These are phyloP conservation scores for Trichoderma virens DNA, from an alignment of 495 filamentous ascomycete species.

Conservation along the genomic window DNA sequence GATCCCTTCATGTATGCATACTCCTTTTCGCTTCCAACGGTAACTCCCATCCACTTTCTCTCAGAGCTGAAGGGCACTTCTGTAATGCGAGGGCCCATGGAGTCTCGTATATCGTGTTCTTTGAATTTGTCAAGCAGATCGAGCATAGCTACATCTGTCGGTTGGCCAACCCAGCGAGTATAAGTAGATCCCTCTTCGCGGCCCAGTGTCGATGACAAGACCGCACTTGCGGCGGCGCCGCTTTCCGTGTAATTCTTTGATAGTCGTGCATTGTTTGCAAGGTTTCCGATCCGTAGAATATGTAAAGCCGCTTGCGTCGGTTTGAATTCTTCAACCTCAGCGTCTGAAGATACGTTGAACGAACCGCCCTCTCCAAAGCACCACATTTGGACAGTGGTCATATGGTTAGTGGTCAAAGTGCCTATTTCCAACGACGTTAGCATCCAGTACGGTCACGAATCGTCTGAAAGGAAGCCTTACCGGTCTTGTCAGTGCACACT, in stretches of 20 bases:
- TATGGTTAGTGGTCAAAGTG: slow-evolving; percentile 93
- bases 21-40: slow-evolving; percentile 60
- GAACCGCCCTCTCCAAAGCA: slow-evolving; percentile 66
- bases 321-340: slow-evolving; percentile 48
- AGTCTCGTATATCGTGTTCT: slow-evolving; percentile 82
- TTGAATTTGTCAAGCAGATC: slow-evolving; percentile 85
- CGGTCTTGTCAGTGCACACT: slow-evolving; percentile 96
- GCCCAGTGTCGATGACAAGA: slow-evolving; percentile 67
- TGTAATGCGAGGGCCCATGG: slow-evolving; percentile 64
- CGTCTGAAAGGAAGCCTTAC: slow-evolving; percentile 23
- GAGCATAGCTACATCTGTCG: slow-evolving; percentile 91
- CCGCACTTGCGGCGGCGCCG: slow-evolving; percentile 60
- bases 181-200: slow-evolving; percentile 51
- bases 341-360: slow-evolving; percentile 66
- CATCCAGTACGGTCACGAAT: not conserved
- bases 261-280: slow-evolving; percentile 89
- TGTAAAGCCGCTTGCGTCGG: slow-evolving; percentile 66
- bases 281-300: slow-evolving; percentile 83
- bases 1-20: slow-evolving; percentile 93
- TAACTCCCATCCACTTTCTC: slow-evolving; percentile 97
- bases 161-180: slow-evolving; percentile 93
- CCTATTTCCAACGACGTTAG: slow-evolving; percentile 35
- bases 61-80: slow-evolving; percentile 96
- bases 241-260: slow-evolving; percentile 50
- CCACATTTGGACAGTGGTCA: slow-evolving; percentile 98